These are phyloP conservation scores for Turnera subulata DNA, from an alignment of 345 rosid species.

Conservation along the genomic window DNA sequence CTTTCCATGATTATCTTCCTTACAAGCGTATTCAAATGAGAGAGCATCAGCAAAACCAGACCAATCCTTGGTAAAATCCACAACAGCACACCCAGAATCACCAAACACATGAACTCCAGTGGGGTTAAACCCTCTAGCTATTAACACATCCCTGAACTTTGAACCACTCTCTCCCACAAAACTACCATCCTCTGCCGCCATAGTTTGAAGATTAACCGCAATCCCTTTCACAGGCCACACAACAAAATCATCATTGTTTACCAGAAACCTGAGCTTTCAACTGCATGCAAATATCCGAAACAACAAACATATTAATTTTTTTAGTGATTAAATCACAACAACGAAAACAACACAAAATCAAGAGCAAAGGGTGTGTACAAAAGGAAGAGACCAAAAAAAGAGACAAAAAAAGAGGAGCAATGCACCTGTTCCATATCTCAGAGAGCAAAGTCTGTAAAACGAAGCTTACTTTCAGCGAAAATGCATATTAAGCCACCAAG, in stretches of 20 bases:
- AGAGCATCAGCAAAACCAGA: constrained; percentile 86
- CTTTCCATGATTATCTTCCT: constrained; percentile 76
- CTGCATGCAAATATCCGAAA: constrained; percentile 35
- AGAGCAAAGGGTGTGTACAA: too few species aligned
- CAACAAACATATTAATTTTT: too few species aligned
- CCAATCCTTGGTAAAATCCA: constrained; percentile 91
- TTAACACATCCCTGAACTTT: constrained; percentile 72
- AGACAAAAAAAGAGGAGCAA: too few species aligned
- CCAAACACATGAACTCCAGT: constrained; percentile 79
- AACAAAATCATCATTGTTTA: constrained; percentile 59
- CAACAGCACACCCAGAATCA: constrained; percentile 80
- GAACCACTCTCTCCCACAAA: constrained; percentile 83
- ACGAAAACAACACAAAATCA: too few species aligned
- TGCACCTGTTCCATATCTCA: too few species aligned
- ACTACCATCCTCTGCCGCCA: constrained; percentile 51
- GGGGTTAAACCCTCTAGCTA: constrained; percentile 74
- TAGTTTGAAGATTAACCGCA: constrained; percentile 78
- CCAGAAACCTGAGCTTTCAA: constrained; percentile 19
- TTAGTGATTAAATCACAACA: too few species aligned
- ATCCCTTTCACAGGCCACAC: constrained; percentile 88
- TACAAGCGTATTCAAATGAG: constrained; percentile 78
- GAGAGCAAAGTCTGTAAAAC: too few species aligned
- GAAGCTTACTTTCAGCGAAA: too few species aligned
- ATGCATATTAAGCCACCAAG: too few species aligned
- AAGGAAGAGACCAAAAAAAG: too few species aligned